Evolutionary conservation across 306 rosid genomes (phyloP), one percentile per base, ranked within the genome.

Genomic region (Gleditsia sinensis): DNA sequence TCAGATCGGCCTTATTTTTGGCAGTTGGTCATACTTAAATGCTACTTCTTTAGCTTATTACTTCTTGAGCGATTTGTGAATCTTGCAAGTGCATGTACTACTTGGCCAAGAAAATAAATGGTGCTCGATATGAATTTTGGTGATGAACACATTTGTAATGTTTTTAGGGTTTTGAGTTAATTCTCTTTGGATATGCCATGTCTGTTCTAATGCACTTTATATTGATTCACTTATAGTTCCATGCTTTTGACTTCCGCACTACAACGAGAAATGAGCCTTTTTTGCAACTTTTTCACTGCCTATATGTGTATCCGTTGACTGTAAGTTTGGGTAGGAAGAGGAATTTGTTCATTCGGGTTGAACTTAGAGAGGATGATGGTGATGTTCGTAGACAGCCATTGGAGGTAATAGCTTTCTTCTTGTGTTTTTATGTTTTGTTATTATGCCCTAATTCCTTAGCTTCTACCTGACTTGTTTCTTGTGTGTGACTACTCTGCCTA

Each of bases 241-340:
- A 92, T 56, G 97, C 97, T 49, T 94, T 94, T 32, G 99, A 94
- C 95, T 94, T 94, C 88, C 97, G 99, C 79, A 83, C 97, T 32
- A 92, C 94, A 24, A 83, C 90, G 13, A 94, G 97, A 82, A 94
- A 94, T n/a, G 93, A 92, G 92, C 99, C 99, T 28, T 94, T 91
- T 86, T 82, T 86, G 90, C 97, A 94, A 90, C 99, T 94, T 79
- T 94, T 92, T 88, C 97, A 94, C 85, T 94, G 94, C 70, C 92
- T 94, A 25, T 94, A 88, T 80, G 93, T 90, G 69, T 92, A 94
- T 85, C 99, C 99, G 51, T 65, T 87, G 95, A 87, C 92, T 64
- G 89, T 94, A 84, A 88, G 91, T 84, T 90, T 94, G 86, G 87
- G 96, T 84, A 93, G 99, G 86, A 94, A 94, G 90, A 90, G 89